Percentiles rank a stretch among this genome's conserved stretches.
Conservation (phyloP, 208 protist species). For the Wallacemonas rigidus region DNA sequence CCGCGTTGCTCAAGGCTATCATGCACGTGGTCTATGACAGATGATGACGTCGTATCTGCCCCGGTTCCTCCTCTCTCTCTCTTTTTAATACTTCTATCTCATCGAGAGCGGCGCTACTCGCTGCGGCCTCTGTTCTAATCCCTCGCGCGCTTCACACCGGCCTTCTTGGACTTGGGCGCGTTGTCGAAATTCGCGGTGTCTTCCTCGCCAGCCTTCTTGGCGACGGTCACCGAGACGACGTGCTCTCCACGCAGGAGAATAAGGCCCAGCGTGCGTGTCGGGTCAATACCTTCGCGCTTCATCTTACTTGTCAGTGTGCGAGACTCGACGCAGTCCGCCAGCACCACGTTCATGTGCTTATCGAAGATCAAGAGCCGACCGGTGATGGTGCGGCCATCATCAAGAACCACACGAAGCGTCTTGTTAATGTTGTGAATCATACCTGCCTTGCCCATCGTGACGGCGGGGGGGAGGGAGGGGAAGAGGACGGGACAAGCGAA, state of each 20-base stretch:
- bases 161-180: slow-evolving; percentile 29
- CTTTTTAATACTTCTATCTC: too few relatives aligned
- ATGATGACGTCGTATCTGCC: too few relatives aligned
- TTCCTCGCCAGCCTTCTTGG: slow-evolving; percentile 29
- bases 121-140: slow-evolving; percentile 15
- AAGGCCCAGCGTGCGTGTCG: slow-evolving; percentile 66
- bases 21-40: too few relatives aligned
- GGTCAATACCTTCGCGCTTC: slow-evolving; percentile 50
- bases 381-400: slow-evolving; percentile 74
- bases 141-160: slow-evolving; percentile 31
- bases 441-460: slow-evolving; percentile 61
- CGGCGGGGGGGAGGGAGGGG: not conserved
- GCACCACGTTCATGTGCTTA: slow-evolving; percentile 90
- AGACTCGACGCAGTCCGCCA: slow-evolving; percentile 57
- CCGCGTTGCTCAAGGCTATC: too few relatives aligned
- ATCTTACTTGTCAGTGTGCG: slow-evolving; percentile 75
- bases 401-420: slow-evolving; percentile 58
- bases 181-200: slow-evolving; percentile 34
- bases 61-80: too few relatives aligned
- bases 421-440: slow-evolving; percentile 90
- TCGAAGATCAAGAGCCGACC: slow-evolving; percentile 86
- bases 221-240: slow-evolving; percentile 76
- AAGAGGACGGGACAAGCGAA: not conserved
- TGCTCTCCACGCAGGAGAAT: slow-evolving; percentile 86
- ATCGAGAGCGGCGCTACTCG: not conserved